Percentiles rank a stretch among this genome's conserved stretches.
These are phyloP conservation scores for Trichophyton equinum DNA, from an alignment of 2,329 filamentous ascomycete species.

Conservation along the genomic window DNA sequence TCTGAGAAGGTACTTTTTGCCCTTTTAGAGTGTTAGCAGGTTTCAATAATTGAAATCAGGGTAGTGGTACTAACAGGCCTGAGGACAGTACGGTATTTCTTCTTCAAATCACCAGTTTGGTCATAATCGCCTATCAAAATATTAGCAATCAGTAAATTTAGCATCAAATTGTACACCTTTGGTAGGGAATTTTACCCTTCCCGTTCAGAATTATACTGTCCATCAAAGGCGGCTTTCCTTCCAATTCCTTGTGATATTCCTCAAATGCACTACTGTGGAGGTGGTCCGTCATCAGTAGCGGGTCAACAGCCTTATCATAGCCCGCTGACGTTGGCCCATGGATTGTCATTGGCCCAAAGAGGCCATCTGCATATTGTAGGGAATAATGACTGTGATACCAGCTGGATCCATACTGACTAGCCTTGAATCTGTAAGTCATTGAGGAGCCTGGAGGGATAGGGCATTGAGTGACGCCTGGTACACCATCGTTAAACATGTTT, in stretches of 20 bases:
- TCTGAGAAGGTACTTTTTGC: conserved; percentile 24
- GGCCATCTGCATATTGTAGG: conserved; percentile 21
- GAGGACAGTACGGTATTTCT: neutral
- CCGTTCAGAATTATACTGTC: conserved; percentile 17
- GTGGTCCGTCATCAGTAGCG: conserved; percentile 26
- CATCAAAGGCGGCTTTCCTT: conserved; percentile 9
- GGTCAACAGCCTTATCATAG: conserved; percentile 28
- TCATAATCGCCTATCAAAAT: neutral
- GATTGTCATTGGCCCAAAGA: conserved; percentile 25
- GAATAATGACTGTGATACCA: conserved; percentile 26
- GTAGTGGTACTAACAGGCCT: neutral
- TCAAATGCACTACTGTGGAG: conserved; percentile 11
- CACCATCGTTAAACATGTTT: conserved; percentile 23
- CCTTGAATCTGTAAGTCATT: conserved; percentile 24
- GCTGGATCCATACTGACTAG: conserved; percentile 21
- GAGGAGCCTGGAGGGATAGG: conserved; percentile 24
- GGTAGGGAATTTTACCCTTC: conserved; percentile 7
- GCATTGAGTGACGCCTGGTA: conserved; percentile 28
- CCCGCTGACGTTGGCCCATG: conserved; percentile 29
- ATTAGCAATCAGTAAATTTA: neutral
- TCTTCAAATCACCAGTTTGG: conserved; percentile 5
- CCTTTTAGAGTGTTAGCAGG: conserved; percentile 5
- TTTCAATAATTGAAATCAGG: neutral
- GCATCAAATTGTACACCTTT: neutral
- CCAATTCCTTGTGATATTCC: conserved; percentile 8